Conservation (phyloP, 345 rosid genomes). For the Balakata baccata region DNA sequence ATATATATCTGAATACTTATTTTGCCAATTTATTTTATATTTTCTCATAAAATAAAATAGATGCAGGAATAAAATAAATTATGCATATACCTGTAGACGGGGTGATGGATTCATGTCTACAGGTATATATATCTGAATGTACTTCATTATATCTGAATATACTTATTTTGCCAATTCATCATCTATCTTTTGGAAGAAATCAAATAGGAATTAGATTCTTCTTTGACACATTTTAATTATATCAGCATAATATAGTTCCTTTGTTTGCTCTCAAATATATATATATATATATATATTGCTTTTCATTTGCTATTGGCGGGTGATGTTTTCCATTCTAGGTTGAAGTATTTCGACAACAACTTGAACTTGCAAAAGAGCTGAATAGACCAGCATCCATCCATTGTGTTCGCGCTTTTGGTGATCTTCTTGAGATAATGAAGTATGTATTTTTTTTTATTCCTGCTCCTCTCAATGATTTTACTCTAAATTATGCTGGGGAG, state of each 20-base stretch:
- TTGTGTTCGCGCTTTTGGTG: constrained; percentile 88
- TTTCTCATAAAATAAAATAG: not conserved
- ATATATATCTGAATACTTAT: not conserved
- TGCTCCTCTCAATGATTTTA: not conserved
- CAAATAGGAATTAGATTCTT: not conserved
- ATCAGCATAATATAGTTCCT: not conserved
- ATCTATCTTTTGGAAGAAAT: not conserved
- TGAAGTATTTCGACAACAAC: constrained; percentile 73
- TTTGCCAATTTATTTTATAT: not conserved
- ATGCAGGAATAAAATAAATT: too few relatives aligned
- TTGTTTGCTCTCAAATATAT: not conserved
- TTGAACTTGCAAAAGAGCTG: constrained; percentile 77
- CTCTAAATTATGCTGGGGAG: not conserved
- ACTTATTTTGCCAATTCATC: not conserved
- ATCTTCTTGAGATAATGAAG: constrained; percentile 78
- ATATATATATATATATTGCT: not conserved
- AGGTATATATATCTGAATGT: not conserved
- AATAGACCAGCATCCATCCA: constrained; percentile 74
- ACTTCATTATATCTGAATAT: too few relatives aligned
- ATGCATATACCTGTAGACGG: too few relatives aligned
- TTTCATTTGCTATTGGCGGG: not conserved
- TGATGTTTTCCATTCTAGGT: constrained; percentile 31
- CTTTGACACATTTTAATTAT: not conserved
- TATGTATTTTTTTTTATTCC: constrained; percentile 23
- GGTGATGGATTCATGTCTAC: too few relatives aligned